Base-by-base conservation (phyloP, 129 eudicot species). In the Erigeron canadensis region DNA sequence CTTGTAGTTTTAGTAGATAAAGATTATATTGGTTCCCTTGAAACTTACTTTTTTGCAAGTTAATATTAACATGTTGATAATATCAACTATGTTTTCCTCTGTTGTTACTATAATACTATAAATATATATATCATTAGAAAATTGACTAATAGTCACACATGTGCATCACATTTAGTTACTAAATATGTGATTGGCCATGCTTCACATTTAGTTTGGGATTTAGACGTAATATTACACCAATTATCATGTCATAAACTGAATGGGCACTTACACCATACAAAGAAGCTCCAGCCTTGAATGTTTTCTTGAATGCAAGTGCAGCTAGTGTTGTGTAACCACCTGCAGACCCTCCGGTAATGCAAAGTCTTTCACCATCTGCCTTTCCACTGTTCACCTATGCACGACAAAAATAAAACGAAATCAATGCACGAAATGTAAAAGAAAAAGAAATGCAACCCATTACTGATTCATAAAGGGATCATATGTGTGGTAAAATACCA, bases 241-340 rank as follows among this genome's bases (percentile, higher is more conserved):
- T 40, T 65, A 6, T 13, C 43, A 42, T 7, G 6, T 38, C 13
- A 48, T 8, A 64, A 46, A 67, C 19, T 59, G 28, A 67, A 67
- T 23, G 59, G 70, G 66, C 71, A 93, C 98, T 83, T 77, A 93
- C 98, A 48, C 98, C 98, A 84, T 89, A 93, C 77, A 93, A 74
- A 43, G 98, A 93, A 69, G 93, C 95, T 67, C 98, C 98, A 53
- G 95, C 98, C 65, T 84, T 93, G 41, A 93, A 93, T 11, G 85
- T 86, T 34, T 93, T 81, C 68, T 75, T 87, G 72, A 89, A 93
- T 21, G 98, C 95, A 87, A 93, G 98, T 63, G 98, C 98, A 69
- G 96, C 96, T 67, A 93, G 67, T 7, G 98, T 89, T 78, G 98
- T 93, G 85, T 93, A 93, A 73, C 98, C 98, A 40, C 98, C 98